Percentiles rank a stretch among this genome's conserved stretches.
Conservation (phyloP, 2,329 filamentous ascomycete genomes). For the Plectosphaerella plurivora region DNA sequence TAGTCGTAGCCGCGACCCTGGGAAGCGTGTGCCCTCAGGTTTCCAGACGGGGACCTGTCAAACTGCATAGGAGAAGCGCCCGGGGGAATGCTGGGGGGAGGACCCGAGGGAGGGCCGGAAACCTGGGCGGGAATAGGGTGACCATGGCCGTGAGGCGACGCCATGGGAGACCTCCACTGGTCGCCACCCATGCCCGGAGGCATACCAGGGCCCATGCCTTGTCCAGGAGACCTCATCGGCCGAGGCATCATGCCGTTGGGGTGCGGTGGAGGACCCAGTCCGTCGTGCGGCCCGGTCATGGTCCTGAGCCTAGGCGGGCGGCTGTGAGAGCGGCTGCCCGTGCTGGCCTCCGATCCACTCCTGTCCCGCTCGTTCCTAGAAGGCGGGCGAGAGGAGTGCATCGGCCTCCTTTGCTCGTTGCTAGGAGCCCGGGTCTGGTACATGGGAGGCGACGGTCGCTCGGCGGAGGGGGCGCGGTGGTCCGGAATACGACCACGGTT, state of each 20-base stretch:
- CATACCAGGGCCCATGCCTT: slow-evolving; percentile 12
- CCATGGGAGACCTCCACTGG: slow-evolving; percentile 33
- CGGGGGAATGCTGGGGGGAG: slow-evolving; percentile 11
- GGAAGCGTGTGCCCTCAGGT: slow-evolving; percentile 25
- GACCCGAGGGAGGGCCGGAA: slow-evolving; percentile 9
- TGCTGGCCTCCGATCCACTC: slow-evolving; percentile 52
- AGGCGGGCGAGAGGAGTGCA: slow-evolving; percentile 16
- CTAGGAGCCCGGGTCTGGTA: slow-evolving; percentile 36
- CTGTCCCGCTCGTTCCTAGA: slow-evolving; percentile 41
- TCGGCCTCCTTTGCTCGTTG: slow-evolving; percentile 30
- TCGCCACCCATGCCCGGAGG: neutral
- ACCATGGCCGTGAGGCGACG: slow-evolving; percentile 38
- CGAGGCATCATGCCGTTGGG: slow-evolving; percentile 10
- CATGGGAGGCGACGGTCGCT: slow-evolving; percentile 39
- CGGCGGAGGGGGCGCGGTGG: slow-evolving; percentile 35
- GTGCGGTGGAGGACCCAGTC: neutral
- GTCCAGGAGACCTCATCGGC: slow-evolving; percentile 38
- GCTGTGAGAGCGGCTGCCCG: slow-evolving; percentile 31
- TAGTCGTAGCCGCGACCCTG: slow-evolving; percentile 28
- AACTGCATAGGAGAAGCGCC: slow-evolving; percentile 9
- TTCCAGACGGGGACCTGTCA: slow-evolving; percentile 22
- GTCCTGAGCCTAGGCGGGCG: slow-evolving; percentile 26
- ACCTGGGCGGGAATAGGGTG: slow-evolving; percentile 10
- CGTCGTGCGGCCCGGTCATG: slow-evolving; percentile 18
- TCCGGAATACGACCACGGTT: slow-evolving; percentile 17